Evolutionary conservation across 805 yeast genomes (phyloP).

Genomic region (Candida xiaguanensis): DNA sequence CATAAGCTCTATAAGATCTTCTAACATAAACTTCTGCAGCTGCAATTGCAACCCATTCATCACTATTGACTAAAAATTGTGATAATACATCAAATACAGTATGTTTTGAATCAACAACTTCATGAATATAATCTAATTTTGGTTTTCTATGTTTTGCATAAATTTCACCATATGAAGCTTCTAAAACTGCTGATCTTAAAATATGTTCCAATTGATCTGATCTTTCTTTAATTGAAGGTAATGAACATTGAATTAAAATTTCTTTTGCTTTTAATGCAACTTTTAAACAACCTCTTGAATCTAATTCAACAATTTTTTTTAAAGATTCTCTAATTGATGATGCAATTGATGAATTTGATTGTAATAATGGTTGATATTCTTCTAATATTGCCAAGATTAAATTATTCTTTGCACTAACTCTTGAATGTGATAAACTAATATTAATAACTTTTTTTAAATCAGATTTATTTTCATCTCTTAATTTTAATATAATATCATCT

Average conservation of each 20-base stretch:
- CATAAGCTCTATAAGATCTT: constrained; percentile 95
- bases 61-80: constrained; percentile 80
- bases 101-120: constrained; percentile 93
- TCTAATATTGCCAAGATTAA: constrained; percentile 81
- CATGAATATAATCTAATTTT: constrained; percentile 72
- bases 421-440: constrained; percentile 81
- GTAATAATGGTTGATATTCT: constrained; percentile 76
- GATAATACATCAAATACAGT: constrained; percentile 94
- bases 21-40: constrained; percentile 96
- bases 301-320: constrained; percentile 80
- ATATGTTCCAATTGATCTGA: constrained; percentile 97
- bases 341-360: constrained; percentile 66
- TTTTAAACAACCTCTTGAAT: constrained; percentile 85
- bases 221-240: constrained; percentile 94
- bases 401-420: constrained; percentile 90
- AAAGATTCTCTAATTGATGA: constrained; percentile 65
- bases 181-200: constrained; percentile 85
- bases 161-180: constrained; percentile 83
- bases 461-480: constrained; percentile 84
- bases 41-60: constrained; percentile 88
- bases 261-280: constrained; percentile 95
- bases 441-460: constrained; percentile 69
- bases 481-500: constrained; percentile 80
- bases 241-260: constrained; percentile 90
- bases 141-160: constrained; percentile 77